Evolutionary conservation across 2,329 filamentous ascomycete species (phyloP), one percentile per base, ranked within the genome.

Genomic region (Thyridium curvatum): DNA sequence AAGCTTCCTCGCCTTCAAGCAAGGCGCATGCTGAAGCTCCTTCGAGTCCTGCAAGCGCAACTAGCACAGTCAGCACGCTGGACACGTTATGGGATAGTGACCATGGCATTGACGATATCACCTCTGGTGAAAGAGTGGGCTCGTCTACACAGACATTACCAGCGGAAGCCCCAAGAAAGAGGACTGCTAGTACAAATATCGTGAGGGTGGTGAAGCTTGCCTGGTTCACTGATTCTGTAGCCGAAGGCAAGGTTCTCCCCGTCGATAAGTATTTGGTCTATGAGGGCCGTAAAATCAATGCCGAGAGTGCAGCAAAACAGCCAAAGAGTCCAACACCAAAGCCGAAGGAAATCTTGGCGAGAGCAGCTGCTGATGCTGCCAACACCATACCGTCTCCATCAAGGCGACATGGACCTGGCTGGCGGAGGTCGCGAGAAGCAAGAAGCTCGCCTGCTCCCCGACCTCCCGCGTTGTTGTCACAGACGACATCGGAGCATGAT

Each of bases 401-500:
- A 26, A 10, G 6, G 6, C 21, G 21, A 26, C 21, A 26, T 26
- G 10, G 21, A 6, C 21, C 21, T 6, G 6, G 6, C 6, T 10
- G 21, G 21, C 6, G 21, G 21, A 26, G 21, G 10, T 6, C 21
- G 6, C 21, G 21, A 10, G 6, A 26, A 10, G 21, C 6, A 26
- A 26, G 21, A 26, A 26, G 21, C 21, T 26, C 21, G 21, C 21
- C 21, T 10, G 21, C 38, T 14, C 3, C 30, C 32, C 46, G 46
- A 16, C 41, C 43, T 2, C 59, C 60, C 3, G 33, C 52, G 9
- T 61, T 94, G 6, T 54, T 80, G 9, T 79, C 79, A 30, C 71
- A 85, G 52, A 86, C 84, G 1, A 95, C 89, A 0, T 86, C 83
- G 3, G 88, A 94, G 42, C 74, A 90, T 41, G 85, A 94, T 18